phyloP scores from a whole-genome alignment of 805 yeast species.

The Wickerhamiella nectarea region DNA sequence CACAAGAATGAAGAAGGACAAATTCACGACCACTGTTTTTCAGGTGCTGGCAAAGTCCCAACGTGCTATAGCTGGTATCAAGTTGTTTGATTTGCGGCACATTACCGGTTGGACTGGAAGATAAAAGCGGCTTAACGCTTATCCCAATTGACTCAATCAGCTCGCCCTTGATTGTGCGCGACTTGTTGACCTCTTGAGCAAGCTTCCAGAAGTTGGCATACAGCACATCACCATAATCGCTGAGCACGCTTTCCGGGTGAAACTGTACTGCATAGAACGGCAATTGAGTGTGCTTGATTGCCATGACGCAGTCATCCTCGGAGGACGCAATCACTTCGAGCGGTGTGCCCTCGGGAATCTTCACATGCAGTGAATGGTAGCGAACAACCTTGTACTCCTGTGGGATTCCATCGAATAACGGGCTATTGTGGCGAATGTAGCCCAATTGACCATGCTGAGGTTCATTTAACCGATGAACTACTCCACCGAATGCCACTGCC shows the following conservation, averaged over 20 bases:
- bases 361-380: constrained; percentile 72
- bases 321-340: constrained; percentile 22
- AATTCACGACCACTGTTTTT: constrained; percentile 31
- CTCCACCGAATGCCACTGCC: constrained; percentile 47
- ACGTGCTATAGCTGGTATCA: not conserved
- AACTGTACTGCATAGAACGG: constrained; percentile 94
- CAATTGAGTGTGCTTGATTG: constrained; percentile 41
- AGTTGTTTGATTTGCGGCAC: not conserved
- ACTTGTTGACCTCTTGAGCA: constrained; percentile 23
- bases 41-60: constrained; percentile 12
- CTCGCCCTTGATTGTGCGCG: not conserved
- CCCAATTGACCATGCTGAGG: constrained; percentile 84
- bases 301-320: constrained; percentile 52
- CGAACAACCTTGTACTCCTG: constrained; percentile 53
- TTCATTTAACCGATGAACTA: constrained; percentile 37
- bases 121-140: constrained; percentile 3
- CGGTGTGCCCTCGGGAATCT: constrained; percentile 6
- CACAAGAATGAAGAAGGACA: constrained; percentile 60
- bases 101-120: not conserved
- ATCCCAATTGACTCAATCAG: not conserved
- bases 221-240: constrained; percentile 47
- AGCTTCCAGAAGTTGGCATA: constrained; percentile 48
- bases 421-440: constrained; percentile 29
- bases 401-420: constrained; percentile 33
- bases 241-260: constrained; percentile 92